These are phyloP conservation scores for Fraxinus platypoda DNA, from an alignment of 305 asterid species.

Conservation along the genomic window DNA sequence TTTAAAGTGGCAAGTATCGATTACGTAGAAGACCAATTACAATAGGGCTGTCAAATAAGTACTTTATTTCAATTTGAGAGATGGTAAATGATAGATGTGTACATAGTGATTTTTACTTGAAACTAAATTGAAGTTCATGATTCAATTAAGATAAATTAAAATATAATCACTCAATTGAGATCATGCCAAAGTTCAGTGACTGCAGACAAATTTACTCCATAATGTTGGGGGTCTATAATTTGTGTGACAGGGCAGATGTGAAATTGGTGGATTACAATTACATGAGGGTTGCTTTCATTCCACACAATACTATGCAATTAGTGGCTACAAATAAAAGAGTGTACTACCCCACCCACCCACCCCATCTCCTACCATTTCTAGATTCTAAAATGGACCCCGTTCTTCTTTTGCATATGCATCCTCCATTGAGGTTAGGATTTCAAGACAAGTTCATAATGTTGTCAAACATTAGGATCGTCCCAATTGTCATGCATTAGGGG, in stretches of 20 bases:
- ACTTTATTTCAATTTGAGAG: not conserved
- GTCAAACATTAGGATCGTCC: not conserved
- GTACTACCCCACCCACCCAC: conserved; percentile 4
- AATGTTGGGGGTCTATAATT: not conserved
- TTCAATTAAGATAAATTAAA: not conserved
- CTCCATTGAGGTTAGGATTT: not conserved
- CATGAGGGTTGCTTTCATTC: no score
- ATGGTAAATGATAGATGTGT: not conserved
- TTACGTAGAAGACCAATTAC: not conserved
- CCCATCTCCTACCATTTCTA: conserved; percentile 18
- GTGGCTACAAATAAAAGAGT: conserved; percentile 30
- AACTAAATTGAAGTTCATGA: not conserved
- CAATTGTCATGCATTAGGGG: conserved; percentile 9
- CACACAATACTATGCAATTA: conserved; percentile 28
- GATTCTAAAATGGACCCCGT: conserved; percentile 14
- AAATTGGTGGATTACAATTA: conserved; percentile 30
- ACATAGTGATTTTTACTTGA: no score
- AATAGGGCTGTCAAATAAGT: not conserved
- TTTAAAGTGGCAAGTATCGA: no score
- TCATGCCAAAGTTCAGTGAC: not conserved
- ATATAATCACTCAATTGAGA: not conserved
- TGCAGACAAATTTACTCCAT: not conserved
- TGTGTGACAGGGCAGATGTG: conserved; percentile 8
- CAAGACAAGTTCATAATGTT: not conserved
- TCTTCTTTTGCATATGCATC: not conserved